A percentile compares a stretch with the other conserved stretches of the same genome.
These are phyloP conservation scores for Aphanomyces astaci DNA, from an alignment of 352 stramenopile genomes.

Conservation along the genomic window DNA sequence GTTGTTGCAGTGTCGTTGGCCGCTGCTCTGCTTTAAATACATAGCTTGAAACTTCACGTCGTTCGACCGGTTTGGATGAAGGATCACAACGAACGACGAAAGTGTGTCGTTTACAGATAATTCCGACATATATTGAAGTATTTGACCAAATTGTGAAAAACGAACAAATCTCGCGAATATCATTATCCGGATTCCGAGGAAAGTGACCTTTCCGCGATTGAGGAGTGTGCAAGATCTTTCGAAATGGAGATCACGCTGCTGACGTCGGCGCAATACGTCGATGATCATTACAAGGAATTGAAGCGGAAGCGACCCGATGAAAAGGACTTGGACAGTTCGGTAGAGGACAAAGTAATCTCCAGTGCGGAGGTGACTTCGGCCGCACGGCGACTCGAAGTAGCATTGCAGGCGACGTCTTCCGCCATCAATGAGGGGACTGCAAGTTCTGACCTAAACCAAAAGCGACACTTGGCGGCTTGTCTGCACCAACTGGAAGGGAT, in stretches of 20 bases:
- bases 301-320: slow-evolving; percentile 21
- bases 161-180: neutral
- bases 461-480: neutral
- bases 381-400: neutral
- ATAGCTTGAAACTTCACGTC: too few relatives aligned
- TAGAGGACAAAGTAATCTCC: neutral
- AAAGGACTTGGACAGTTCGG: neutral
- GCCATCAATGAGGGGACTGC: neutral
- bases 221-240: slow-evolving; percentile 14
- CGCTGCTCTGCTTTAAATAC: neutral
- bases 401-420: neutral
- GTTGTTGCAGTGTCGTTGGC: neutral
- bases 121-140: too few relatives aligned
- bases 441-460: slow-evolving; percentile 19
- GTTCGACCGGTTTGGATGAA: too few relatives aligned
- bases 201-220: neutral
- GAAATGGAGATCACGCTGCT: slow-evolving; percentile 57
- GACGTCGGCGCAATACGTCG: slow-evolving; percentile 37
- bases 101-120: too few relatives aligned
- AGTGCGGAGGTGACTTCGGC: neutral
- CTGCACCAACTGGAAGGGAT: slow-evolving; percentile 28
- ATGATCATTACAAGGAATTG: slow-evolving; percentile 39
- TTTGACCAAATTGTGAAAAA: neutral
- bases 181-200: neutral
- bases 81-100: too few relatives aligned